These are phyloP conservation scores for Arthrinium phaeospermum DNA, from an alignment of 2,329 filamentous ascomycete species.

Conservation along the genomic window DNA sequence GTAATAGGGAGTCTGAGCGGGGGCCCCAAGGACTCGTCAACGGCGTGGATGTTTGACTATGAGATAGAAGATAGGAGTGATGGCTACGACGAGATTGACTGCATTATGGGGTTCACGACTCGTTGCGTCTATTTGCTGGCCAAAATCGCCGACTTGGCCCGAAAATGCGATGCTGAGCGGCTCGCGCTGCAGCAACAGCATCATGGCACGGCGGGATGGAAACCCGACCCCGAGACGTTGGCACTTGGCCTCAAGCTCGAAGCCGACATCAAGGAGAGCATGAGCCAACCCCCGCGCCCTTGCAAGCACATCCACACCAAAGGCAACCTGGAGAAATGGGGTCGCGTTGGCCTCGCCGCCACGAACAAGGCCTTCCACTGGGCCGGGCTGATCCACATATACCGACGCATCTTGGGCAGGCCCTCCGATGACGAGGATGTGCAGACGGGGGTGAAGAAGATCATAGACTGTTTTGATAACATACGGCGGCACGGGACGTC, in stretches of 20 bases:
- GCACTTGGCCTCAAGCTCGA: slow-evolving; percentile 65
- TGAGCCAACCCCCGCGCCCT: slow-evolving; percentile 47
- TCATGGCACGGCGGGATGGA: slow-evolving; percentile 53
- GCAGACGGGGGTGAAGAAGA: slow-evolving; percentile 65
- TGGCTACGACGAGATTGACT: slow-evolving; percentile 74
- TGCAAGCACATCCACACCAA: slow-evolving; percentile 54
- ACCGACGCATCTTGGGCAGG: slow-evolving; percentile 73
- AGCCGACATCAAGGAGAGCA: slow-evolving; percentile 64
- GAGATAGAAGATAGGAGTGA: slow-evolving; percentile 56
- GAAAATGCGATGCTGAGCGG: slow-evolving; percentile 69
- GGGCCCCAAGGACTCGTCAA: slow-evolving; percentile 57
- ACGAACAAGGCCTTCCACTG: slow-evolving; percentile 82
- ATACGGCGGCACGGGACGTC: slow-evolving; percentile 72
- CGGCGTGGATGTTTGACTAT: slow-evolving; percentile 56
- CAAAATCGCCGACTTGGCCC: slow-evolving; percentile 73
- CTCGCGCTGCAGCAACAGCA: slow-evolving; percentile 60
- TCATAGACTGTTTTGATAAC: slow-evolving; percentile 65
- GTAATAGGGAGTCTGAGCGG: slow-evolving; percentile 76
- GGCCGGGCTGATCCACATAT: slow-evolving; percentile 77
- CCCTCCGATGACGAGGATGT: slow-evolving; percentile 63
- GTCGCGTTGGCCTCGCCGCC: slow-evolving; percentile 68
- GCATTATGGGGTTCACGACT: slow-evolving; percentile 79
- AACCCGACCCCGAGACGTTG: slow-evolving; percentile 59
- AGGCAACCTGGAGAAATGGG: slow-evolving; percentile 60
- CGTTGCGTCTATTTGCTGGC: slow-evolving; percentile 74